Evolutionary conservation across 2,329 filamentous ascomycete genomes (phyloP).

Genomic region (Colletotrichum eremochloae): DNA sequence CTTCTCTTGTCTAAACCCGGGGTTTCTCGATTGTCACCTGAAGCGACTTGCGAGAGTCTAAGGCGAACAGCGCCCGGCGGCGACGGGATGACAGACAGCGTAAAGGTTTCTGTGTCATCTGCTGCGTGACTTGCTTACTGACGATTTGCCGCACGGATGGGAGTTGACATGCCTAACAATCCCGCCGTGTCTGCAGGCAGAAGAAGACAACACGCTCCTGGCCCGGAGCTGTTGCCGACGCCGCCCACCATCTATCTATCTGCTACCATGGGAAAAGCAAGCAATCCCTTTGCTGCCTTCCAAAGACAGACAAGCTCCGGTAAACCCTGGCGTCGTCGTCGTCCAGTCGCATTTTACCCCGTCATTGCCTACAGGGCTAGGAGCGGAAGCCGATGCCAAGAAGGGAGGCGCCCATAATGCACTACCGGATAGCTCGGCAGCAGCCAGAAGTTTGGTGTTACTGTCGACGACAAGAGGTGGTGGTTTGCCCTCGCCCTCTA

Average conservation of each 20-base stretch:
- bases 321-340: constrained; percentile 8
- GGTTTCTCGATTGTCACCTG: background rate
- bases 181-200: too few species aligned
- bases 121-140: background rate
- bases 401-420: constrained; percentile 36
- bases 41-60: background rate
- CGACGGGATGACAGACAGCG: background rate
- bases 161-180: too few species aligned
- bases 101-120: background rate
- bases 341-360: constrained; percentile 15
- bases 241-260: background rate
- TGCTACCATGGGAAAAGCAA: background rate
- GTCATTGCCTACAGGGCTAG: constrained; percentile 15
- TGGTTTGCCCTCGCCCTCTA: background rate
- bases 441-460: background rate
- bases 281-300: background rate
- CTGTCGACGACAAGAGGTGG: constrained; percentile 7
- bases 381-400: constrained; percentile 37
- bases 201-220: too few species aligned
- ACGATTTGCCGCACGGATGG: background rate
- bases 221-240: background rate
- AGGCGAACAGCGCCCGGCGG: background rate
- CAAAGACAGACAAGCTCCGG: constrained; percentile 1
- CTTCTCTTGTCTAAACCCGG: background rate
- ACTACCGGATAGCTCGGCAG: constrained; percentile 38